These are phyloP conservation scores for Escallonia herrerae DNA, from an alignment of 129 eudicot species.

Conservation along the genomic window DNA sequence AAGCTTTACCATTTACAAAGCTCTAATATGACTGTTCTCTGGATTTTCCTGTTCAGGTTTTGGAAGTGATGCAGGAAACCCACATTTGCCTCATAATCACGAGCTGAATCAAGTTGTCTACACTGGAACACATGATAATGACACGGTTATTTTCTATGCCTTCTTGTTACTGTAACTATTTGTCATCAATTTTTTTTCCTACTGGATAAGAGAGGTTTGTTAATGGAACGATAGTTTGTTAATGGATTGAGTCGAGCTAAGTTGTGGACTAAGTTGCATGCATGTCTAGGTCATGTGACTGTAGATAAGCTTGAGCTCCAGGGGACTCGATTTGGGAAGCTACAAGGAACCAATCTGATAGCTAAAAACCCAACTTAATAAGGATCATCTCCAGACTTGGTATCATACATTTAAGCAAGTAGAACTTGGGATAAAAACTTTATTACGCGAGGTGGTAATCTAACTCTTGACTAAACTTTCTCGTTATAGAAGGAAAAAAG, in stretches of 20 bases:
- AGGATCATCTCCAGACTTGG: no score
- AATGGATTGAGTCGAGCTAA: neutral
- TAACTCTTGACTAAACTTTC: no score
- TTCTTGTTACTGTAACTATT: neutral
- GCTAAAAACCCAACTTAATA: neutral
- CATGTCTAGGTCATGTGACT: neutral
- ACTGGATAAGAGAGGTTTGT: neutral
- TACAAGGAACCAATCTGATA: neutral
- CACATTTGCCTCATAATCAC: conserved; percentile 96
- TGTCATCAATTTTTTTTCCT: neutral
- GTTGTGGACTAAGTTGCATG: neutral
- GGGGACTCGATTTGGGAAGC: neutral
- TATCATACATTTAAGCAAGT: no score
- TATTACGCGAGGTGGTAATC: no score
- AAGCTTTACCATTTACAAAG: neutral
- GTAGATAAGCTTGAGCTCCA: neutral
- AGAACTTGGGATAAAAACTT: no score
- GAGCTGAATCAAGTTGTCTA: conserved; percentile 88
- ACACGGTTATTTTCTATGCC: conserved; percentile 49
- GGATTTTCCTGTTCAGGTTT: conserved; percentile 38
- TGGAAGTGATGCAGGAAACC: conserved; percentile 96
- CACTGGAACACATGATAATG: conserved; percentile 98
- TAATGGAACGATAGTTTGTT: neutral
- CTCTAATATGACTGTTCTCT: conserved; percentile 10
- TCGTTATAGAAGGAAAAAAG: no score